Base-by-base conservation (phyloP, 1,284 basidiomycete species). In the Fomitopsis betulina region DNA sequence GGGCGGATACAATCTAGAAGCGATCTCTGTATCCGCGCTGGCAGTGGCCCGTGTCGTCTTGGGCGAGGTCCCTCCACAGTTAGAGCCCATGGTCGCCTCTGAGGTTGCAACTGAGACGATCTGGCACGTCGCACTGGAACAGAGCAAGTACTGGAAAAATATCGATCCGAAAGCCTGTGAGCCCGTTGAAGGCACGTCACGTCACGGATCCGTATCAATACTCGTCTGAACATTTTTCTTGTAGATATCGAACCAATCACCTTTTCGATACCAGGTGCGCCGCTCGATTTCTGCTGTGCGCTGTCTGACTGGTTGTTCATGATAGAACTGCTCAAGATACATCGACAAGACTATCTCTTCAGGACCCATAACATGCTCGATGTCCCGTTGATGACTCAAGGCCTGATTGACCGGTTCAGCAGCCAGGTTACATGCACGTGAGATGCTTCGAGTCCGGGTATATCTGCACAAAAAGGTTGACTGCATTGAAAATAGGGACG, bases 1-100 rank as follows among this genome's bases (percentile, higher is more conserved):
- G 93, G 97, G 97, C 19, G 97, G 97, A 0, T 99, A 99, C 75
- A 95, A 96, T 68, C 82, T 98, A 25, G 84, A 94, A 8, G 89
- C 96, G 1, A 93, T 96, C 60, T 91, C 94, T 21, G 79, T 79
- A 10, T 98, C 95, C 19, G 89, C 95, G 0, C 73, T 96, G 13
- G 94, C 94, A 0, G 96, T 98, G 23, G 86, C 91, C 0, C 81
- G 85, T 57, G 83, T 94, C 13, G 76, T 99, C 19, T 81, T 98
- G 5, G 96, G 96, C 9, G 91, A 96, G 64, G 79, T 89, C 1
- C 93, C 94, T 0, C 87, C 87, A 0, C 82, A 87, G 63, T 74
- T 97, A 3, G 80, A 79, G 3, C 80, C 87, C 0, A 75, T 92
- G 68, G 77, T 84, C 47, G 93, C 93, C 0, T 86, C 84, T 9